Evolutionary conservation across 805 yeast genomes (phyloP), one percentile per base, ranked within the genome.

Genomic region (Myxozyma nipponensis): DNA sequence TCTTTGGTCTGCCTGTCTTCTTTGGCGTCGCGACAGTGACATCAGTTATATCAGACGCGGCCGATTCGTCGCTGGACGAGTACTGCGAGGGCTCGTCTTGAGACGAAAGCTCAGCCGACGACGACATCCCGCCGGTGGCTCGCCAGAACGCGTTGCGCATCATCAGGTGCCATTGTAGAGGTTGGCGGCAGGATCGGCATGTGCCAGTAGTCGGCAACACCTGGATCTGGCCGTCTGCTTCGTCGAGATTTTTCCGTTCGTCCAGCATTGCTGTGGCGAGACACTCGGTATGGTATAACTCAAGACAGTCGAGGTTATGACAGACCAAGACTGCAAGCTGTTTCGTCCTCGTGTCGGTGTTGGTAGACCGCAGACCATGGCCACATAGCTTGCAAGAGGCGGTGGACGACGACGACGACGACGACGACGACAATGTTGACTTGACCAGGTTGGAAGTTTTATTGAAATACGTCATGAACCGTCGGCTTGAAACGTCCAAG

Each of bases 141-240:
- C 62, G 40, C 57, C 61, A 53, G 19, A 34, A 48, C 19, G 58
- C 42, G 42, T 58, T 60, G 4, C 62, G 49, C 44, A 58, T 49
- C 18, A 58, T 32, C n/a, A 48, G 32, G 4, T 47, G 55, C 62
- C 62, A 58, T 15, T 30, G 9, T 15, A 55, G 44, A 13, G 34
- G 32, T 10, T 40, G 39, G 19, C 40, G 35, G 40, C 62, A 58
- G n/a, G 45, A 26, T 26, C 41, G 38, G 36, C 62, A 58, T 10
- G 40, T 21, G 3, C 62, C 62, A 9, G 26, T 26, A 5, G 54
- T 52, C 6, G 62, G 62, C 9, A 58, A n/a, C 7, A 54, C 54
- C 15, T 56, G 54, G 19, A 18, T 23, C 13, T 17, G 23, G 5
- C 10, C 15, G 32, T 39, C 44, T 21, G 30, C 10, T 5, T 30